phyloP scores from a whole-genome alignment of 139 green algal species.

The Chlorella sp. region DNA sequence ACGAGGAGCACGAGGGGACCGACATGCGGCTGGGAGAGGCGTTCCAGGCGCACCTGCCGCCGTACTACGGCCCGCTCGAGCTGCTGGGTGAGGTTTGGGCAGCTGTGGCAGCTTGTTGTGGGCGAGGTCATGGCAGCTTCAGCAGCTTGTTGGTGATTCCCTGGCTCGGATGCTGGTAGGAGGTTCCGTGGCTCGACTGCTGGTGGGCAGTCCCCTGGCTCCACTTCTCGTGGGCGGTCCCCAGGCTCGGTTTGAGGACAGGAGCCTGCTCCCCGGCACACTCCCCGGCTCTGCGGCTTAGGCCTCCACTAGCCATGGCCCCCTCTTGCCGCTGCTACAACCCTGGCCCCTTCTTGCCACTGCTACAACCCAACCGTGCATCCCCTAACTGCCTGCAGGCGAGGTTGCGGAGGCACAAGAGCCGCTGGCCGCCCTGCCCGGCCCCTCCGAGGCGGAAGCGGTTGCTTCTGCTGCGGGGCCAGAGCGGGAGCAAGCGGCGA shows the following conservation, averaged over 20 bases:
- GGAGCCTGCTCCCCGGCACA: no score
- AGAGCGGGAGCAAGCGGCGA: constrained; percentile 44
- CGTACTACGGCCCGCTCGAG: not conserved
- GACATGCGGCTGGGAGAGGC: constrained; percentile 44
- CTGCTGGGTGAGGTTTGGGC: not conserved
- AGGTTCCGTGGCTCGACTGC: no score
- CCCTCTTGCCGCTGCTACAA: no score
- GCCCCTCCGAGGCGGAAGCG: constrained; percentile 42
- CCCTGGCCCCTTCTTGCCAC: no score
- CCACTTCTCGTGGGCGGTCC: no score
- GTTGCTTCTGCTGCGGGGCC: constrained; percentile 38
- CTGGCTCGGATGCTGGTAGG: no score
- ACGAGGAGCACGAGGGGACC: constrained; percentile 8
- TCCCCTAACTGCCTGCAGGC: constrained; percentile 22
- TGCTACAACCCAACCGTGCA: no score
- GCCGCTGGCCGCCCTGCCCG: constrained; percentile 26
- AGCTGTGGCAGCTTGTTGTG: not conserved
- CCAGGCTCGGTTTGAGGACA: no score
- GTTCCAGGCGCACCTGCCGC: constrained; percentile 51
- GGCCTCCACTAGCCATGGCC: not conserved
- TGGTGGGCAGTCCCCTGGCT: no score
- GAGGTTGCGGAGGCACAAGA: not conserved
- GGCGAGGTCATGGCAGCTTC: no score
- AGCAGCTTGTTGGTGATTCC: no score
- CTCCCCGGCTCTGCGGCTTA: not conserved